Evolutionary conservation across 2,329 filamentous ascomycete genomes (phyloP), one percentile per base, ranked within the genome.

Genomic region (Hymenoscyphus repandus): DNA sequence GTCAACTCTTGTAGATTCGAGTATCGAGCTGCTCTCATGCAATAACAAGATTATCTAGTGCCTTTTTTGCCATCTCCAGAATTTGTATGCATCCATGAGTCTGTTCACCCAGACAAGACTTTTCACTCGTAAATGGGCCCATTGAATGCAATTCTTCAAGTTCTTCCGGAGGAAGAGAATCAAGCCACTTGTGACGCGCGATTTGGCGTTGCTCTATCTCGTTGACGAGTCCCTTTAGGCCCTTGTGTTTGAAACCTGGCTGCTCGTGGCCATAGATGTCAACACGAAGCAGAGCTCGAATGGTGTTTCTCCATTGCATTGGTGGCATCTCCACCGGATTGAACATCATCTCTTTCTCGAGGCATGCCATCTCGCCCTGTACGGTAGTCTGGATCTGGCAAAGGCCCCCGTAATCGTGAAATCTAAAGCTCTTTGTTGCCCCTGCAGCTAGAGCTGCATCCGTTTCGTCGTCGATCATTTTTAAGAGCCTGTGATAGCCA

Each of bases 31-130:
- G 22, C 22, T 27, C 22, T 18, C n/a, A 80, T 15, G 76, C 69
- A 65, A 84, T 82, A 11, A 78, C 69, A 20, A 84, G 64, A 27
- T 71, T 72, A 30, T 80, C 75, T 46, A 83, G 70, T 2, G 79
- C 76, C 40, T 69, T 59, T 52, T 75, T 74, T 5, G 80, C 79
- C 31, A 80, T 72, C 30, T 77, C 72, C 15, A 84, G 71, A 32
- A 83, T 72, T 51, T 68, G 69, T 54, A 75, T 62, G 53, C 79
- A 84, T 20, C 70, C 68, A 41, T 71, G 70, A 12, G 54, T 53
- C 44, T 65, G 66, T 34, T 72, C 67, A n/a, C 65, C 69, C 1
- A 61, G 51, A 64, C 18, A 71, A 54, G 32, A 38, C 52, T 63
- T 55, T 17, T 65, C 51, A 34, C 49, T 57, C 43, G 32, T 17